Conservation (phyloP, 1,284 basidiomycete species). For the Baeospora myosura region DNA sequence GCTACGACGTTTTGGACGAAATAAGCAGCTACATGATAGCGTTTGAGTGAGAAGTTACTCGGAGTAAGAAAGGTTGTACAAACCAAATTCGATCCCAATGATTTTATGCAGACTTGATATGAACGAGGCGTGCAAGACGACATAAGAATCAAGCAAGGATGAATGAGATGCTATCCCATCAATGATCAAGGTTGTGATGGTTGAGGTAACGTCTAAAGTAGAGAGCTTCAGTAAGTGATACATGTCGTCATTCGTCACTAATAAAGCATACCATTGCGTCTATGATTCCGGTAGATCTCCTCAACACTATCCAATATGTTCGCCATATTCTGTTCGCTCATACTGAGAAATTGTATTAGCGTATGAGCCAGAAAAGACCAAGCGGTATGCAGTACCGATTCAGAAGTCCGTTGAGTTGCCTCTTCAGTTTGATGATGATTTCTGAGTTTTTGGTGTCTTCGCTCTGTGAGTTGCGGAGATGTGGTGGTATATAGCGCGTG, state of each 20-base stretch:
- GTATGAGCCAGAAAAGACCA: slow-evolving; percentile 1
- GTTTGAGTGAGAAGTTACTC: background rate
- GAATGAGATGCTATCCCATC: slow-evolving; percentile 79
- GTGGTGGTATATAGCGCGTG: slow-evolving; percentile 57
- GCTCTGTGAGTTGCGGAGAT: slow-evolving; percentile 41
- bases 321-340: slow-evolving; percentile 88
- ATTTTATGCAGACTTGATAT: slow-evolving; percentile 80
- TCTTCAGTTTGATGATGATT: slow-evolving; percentile 57
- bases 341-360: slow-evolving; percentile 32
- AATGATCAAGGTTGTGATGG: slow-evolving; percentile 74
- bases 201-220: slow-evolving; percentile 70
- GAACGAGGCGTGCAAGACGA: slow-evolving; percentile 86
- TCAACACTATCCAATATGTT: slow-evolving; percentile 76
- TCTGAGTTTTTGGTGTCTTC: slow-evolving; percentile 36
- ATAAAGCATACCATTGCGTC: slow-evolving; percentile 66
- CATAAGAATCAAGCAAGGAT: slow-evolving; percentile 84
- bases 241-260: background rate
- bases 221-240: slow-evolving; percentile 3
- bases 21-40: slow-evolving; percentile 60
- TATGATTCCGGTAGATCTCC: slow-evolving; percentile 69
- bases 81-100: slow-evolving; percentile 87
- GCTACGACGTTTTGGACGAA: slow-evolving; percentile 67
- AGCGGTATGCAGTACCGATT: slow-evolving; percentile 56
- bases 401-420: slow-evolving; percentile 81
- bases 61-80: slow-evolving; percentile 14